Evolutionary conservation across 305 asterid species (phyloP).

Genomic region (Salvia sclarea): DNA sequence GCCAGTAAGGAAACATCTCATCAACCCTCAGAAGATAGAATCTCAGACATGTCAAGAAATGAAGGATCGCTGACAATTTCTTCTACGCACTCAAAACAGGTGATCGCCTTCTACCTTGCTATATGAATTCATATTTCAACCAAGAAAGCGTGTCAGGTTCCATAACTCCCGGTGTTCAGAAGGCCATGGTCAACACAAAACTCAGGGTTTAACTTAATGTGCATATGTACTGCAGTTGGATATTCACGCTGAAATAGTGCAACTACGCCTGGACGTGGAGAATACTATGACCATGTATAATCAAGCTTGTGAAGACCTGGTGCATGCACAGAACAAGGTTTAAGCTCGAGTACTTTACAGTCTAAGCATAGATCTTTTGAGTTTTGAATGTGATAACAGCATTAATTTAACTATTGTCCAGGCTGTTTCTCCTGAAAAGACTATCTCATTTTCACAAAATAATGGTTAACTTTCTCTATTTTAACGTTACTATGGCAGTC

Average conservation of each 20-base stretch:
- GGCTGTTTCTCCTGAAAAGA: background rate
- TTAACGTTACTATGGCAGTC: background rate
- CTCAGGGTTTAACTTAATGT: constrained; percentile 30
- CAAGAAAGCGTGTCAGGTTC: constrained; percentile 11
- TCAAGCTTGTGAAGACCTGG: constrained; percentile 70
- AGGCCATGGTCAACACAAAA: constrained; percentile 5
- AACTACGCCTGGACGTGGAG: constrained; percentile 60
- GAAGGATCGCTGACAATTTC: constrained; percentile 38
- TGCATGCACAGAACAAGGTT: constrained; percentile 69
- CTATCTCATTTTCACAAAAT: background rate
- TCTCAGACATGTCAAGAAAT: constrained; percentile 34
- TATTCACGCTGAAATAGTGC: constrained; percentile 57
- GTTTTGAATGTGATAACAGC: constrained; percentile 19
- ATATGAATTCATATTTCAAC: constrained; percentile 13
- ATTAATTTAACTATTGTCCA: constrained; percentile 2
- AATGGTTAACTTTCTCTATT: background rate
- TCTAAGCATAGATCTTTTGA: constrained; percentile 6
- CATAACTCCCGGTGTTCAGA: constrained; percentile 8
- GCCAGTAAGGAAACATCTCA: constrained; percentile 27
- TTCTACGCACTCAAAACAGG: constrained; percentile 51
- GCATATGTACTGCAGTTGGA: constrained; percentile 48
- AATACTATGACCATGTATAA: constrained; percentile 61
- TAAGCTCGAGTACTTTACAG: constrained; percentile 25
- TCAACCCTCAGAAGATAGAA: constrained; percentile 39
- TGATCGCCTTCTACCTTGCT: constrained; percentile 31